phyloP scores from a whole-genome alignment of 140 eudicot species.

The Oenanthe javanica region DNA sequence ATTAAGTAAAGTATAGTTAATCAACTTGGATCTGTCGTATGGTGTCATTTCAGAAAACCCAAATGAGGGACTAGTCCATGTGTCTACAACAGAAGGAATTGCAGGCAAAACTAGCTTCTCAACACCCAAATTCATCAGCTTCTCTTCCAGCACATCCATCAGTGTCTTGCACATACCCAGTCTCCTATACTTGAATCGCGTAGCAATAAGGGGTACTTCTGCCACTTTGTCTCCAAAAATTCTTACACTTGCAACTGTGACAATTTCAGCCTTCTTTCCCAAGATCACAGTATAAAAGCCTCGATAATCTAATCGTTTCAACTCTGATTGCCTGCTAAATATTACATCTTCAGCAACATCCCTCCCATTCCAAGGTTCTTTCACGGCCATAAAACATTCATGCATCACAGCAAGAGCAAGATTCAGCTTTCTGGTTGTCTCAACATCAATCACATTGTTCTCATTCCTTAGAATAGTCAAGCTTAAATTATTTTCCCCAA shows the following conservation, averaged over 20 bases:
- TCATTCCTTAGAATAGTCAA: conserved; percentile 53
- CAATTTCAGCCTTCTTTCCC: conserved; percentile 49
- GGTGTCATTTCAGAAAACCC: conserved; percentile 53
- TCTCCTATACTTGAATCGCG: conserved; percentile 55
- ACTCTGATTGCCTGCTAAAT: conserved; percentile 47
- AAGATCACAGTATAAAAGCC: conserved; percentile 70
- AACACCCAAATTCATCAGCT: conserved; percentile 49
- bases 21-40: conserved; percentile 31
- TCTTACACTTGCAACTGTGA: conserved; percentile 52
- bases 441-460: conserved; percentile 10
- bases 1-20: conserved; percentile 50
- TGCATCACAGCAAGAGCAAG: conserved; percentile 71
- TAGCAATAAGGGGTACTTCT: conserved; percentile 78
- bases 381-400: conserved; percentile 64
- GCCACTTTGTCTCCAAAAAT: conserved; percentile 70
- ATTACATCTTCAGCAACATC: conserved; percentile 73
- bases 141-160: conserved; percentile 62
- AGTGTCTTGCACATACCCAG: conserved; percentile 73
- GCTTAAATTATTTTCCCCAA: conserved; percentile 29
- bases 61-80: conserved; percentile 55
- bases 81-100: conserved; percentile 37
- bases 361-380: conserved; percentile 42
- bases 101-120: conserved; percentile 80
- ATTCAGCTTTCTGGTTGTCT: conserved; percentile 37
- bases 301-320: conserved; percentile 35